Conservation (phyloP, 805 yeast genomes). For the Yarrowia hollandica region DNA sequence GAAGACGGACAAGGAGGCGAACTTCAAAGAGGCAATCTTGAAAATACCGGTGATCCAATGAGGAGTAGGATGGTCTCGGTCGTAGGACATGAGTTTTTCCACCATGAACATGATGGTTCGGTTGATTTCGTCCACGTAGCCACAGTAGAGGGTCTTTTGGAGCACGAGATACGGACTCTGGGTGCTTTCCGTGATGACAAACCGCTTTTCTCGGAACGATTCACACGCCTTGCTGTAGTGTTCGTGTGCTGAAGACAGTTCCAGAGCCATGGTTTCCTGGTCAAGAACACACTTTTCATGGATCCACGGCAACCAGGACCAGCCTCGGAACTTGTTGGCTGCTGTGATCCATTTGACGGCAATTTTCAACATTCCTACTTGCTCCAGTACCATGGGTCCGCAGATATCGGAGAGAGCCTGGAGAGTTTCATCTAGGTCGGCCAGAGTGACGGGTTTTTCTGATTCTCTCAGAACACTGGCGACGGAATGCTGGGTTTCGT, state of each 20-base stretch:
- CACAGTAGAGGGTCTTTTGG: conserved; percentile 11
- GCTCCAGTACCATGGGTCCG: conserved; percentile 7
- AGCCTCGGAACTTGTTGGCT: conserved; percentile 8
- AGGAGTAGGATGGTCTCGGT: neutral
- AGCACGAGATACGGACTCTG: neutral
- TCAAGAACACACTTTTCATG: neutral
- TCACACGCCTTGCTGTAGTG: neutral
- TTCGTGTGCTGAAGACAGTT: neutral
- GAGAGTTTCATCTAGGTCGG: neutral
- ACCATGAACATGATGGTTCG: neutral
- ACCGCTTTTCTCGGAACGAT: conserved; percentile 8
- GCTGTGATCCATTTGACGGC: neutral
- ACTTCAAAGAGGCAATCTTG: neutral
- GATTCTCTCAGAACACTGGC: neutral
- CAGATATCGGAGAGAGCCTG: neutral
- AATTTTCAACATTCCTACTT: neutral
- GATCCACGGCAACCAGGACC: conserved; percentile 20
- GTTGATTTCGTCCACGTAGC: conserved; percentile 10
- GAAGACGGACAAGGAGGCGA: conserved; percentile 11
- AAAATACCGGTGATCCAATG: conserved; percentile 17
- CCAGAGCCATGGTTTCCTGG: conserved; percentile 10
- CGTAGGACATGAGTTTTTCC: neutral
- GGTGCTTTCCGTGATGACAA: neutral
- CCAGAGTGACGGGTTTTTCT: neutral
- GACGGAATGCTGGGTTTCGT: conserved; percentile 3